Evolutionary conservation across 768 basidiomycete species (phyloP).

Genomic region (Amanita pallidorosea): DNA sequence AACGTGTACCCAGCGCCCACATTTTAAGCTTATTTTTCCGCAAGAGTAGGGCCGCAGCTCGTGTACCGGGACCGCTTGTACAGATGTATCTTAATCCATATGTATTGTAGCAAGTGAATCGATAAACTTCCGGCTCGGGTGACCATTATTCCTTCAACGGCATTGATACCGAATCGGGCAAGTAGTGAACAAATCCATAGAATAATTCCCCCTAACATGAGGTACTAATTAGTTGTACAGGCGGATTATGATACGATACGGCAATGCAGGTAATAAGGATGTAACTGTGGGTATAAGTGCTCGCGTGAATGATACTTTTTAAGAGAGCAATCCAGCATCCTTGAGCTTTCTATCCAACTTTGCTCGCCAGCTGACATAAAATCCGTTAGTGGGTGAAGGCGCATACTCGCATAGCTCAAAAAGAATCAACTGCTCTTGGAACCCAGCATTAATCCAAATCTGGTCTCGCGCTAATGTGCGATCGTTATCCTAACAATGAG

Average conservation of each 20-base stretch:
- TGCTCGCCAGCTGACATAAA: conserved; percentile 57
- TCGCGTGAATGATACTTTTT: background rate
- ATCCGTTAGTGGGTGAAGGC: conserved; percentile 47
- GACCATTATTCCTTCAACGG: no score
- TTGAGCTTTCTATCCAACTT: conserved; percentile 39
- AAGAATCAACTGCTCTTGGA: conserved; percentile 68
- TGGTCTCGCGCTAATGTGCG: conserved; percentile 50
- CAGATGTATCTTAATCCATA: background rate
- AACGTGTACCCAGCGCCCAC: conserved; percentile 2
- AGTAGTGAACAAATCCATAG: background rate
- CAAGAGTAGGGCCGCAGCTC: background rate
- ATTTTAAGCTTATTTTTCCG: background rate
- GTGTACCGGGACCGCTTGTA: background rate
- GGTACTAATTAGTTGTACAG: background rate
- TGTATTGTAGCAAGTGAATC: background rate
- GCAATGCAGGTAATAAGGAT: background rate
- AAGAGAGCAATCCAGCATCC: conserved; percentile 23
- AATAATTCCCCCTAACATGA: background rate
- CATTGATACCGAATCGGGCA: background rate
- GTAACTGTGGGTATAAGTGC: background rate
- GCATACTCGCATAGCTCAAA: conserved; percentile 65
- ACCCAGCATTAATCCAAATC: conserved; percentile 72
- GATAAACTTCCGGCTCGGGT: background rate
- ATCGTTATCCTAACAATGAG: background rate
- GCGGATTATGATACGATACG: background rate